A percentile compares a stretch with the other conserved stretches of the same genome.
Evolutionary conservation across 2,329 filamentous ascomycete species (phyloP).

Genomic region (Diplodia scrobiculata): DNA sequence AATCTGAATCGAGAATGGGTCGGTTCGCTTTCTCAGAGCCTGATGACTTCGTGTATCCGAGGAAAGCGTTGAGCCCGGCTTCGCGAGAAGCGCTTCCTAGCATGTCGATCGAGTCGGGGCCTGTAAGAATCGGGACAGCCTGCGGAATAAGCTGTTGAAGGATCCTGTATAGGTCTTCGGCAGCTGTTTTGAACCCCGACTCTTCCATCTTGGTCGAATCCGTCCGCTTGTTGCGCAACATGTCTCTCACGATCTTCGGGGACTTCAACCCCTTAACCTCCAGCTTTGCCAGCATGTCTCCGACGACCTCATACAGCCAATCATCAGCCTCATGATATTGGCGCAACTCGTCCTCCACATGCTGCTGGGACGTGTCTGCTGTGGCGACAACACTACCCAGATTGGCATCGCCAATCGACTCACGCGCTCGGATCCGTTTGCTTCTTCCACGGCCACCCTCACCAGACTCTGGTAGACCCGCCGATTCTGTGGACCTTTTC

Average conservation of each 20-base stretch:
- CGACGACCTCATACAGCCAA: constrained; percentile 58
- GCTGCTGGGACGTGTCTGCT: constrained; percentile 55
- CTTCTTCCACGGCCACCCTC: constrained; percentile 62
- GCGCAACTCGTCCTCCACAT: constrained; percentile 59
- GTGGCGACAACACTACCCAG: constrained; percentile 51
- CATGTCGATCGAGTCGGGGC: constrained; percentile 53
- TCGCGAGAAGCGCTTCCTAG: constrained; percentile 54
- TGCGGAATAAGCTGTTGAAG: constrained; percentile 44
- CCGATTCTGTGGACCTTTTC: constrained; percentile 63
- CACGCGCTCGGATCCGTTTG: constrained; percentile 62
- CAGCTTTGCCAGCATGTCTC: constrained; percentile 56
- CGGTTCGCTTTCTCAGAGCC: constrained; percentile 46
- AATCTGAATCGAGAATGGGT: constrained; percentile 45
- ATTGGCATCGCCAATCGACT: constrained; percentile 55
- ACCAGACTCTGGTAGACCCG: constrained; percentile 59
- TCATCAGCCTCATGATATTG: constrained; percentile 59
- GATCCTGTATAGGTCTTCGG: constrained; percentile 48
- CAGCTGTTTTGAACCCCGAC: constrained; percentile 36
- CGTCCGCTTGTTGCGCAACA: constrained; percentile 34
- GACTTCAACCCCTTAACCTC: constrained; percentile 52
- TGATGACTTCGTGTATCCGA: constrained; percentile 58
- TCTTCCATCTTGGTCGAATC: constrained; percentile 9
- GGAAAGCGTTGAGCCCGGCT: constrained; percentile 57
- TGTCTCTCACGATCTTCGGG: constrained; percentile 43
- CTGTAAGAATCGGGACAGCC: constrained; percentile 53